Percentiles rank a stretch among this genome's conserved stretches.
Conservation (phyloP, 2,329 filamentous ascomycete species). For the Penicillium griseofulvum region DNA sequence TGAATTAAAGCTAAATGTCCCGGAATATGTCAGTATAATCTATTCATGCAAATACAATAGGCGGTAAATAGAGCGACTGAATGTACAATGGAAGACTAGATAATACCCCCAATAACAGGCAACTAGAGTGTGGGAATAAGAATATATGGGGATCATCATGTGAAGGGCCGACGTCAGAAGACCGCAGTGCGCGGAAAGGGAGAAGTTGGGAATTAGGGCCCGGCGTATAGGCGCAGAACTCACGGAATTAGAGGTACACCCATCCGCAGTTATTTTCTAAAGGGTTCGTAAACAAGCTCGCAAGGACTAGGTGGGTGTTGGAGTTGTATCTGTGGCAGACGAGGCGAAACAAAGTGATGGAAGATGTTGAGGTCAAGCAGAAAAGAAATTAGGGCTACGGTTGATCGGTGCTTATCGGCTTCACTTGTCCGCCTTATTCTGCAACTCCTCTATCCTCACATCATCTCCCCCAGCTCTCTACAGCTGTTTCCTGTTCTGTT, state of each 20-base stretch:
- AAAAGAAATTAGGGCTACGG: constrained; percentile 41
- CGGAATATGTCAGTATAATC: constrained; percentile 8
- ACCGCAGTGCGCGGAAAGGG: constrained; percentile 12
- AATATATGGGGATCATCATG: constrained; percentile 1
- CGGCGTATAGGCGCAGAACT: constrained; percentile 6
- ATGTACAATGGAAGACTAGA: not conserved
- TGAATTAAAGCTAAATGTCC: constrained; percentile 6
- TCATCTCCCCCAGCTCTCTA: constrained; percentile 11
- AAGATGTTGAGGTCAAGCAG: constrained; percentile 19
- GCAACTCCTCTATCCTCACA: constrained; percentile 16
- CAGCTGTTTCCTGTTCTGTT: constrained; percentile 3
- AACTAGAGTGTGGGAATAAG: not conserved
- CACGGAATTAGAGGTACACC: constrained; percentile 4
- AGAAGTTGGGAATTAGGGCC: constrained; percentile 17
- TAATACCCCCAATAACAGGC: not conserved
- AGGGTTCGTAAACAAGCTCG: not conserved
- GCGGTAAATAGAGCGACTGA: not conserved
- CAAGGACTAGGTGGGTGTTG: not conserved
- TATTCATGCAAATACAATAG: not conserved
- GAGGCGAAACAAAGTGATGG: constrained; percentile 2
- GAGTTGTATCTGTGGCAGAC: constrained; percentile 1
- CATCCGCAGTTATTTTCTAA: not conserved
- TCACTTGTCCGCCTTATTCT: constrained; percentile 24
- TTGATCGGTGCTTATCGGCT: constrained; percentile 28
- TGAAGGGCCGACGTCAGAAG: constrained; percentile 18